These are phyloP conservation scores for Hypoxylon sp. DNA, from an alignment of 2,329 filamentous ascomycete species.

Conservation along the genomic window DNA sequence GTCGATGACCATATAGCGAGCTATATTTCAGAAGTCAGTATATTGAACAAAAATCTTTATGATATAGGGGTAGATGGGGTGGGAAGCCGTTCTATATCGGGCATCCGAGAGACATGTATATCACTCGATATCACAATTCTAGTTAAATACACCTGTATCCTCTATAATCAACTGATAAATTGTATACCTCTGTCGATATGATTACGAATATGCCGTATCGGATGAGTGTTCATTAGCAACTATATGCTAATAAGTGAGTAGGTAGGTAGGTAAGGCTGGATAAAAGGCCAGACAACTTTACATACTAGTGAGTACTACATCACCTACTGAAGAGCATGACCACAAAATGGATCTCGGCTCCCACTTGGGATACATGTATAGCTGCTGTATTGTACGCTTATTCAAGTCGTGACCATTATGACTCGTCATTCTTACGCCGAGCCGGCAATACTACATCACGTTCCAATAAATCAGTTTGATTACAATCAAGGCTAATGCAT, in stretches of 20 bases:
- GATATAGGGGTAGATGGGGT: neutral
- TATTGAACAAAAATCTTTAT: neutral
- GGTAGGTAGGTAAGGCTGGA: too few relatives aligned
- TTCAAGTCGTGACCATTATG: neutral
- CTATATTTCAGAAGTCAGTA: neutral
- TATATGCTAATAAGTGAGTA: neutral
- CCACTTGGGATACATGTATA: constrained; percentile 34
- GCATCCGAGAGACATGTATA: constrained; percentile 24
- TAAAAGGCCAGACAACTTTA: neutral
- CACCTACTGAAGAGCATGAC: neutral
- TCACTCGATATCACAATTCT: constrained; percentile 31
- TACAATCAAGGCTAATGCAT: constrained; percentile 11
- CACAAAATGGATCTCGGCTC: constrained; percentile 8
- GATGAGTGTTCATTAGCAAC: neutral
- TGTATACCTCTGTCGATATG: neutral
- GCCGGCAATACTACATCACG: neutral
- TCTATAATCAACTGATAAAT: neutral
- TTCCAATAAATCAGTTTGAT: constrained; percentile 2
- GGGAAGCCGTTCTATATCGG: constrained; percentile 9
- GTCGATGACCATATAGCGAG: constrained; percentile 30
- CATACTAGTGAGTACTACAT: neutral
- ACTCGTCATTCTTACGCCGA: neutral
- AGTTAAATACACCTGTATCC: constrained; percentile 27
- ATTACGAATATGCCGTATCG: neutral
- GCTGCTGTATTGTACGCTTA: too few relatives aligned